These are phyloP conservation scores for Euphorbia peplus DNA, from an alignment of 345 rosid genomes.

Conservation along the genomic window DNA sequence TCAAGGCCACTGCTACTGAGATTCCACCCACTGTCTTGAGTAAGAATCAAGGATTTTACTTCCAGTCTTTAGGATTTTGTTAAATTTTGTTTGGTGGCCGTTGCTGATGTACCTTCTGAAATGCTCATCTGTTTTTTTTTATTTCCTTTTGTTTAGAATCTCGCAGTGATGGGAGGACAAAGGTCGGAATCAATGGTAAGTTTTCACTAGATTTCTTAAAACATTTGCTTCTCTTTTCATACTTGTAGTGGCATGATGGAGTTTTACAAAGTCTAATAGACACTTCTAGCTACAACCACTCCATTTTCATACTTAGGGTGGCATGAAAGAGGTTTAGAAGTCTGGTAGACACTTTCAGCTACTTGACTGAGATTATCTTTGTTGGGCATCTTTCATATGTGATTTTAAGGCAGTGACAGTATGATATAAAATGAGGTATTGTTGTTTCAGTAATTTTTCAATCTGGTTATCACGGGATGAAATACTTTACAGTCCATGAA, in stretches of 20 bases:
- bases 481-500: neutral
- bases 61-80: neutral
- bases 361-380: too few species aligned
- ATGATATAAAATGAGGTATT: neutral
- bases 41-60: slow-evolving; percentile 30
- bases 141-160: slow-evolving; percentile 44
- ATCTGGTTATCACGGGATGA: neutral
- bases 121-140: slow-evolving; percentile 18
- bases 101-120: slow-evolving; percentile 20
- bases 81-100: neutral
- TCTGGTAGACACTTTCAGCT: too few species aligned
- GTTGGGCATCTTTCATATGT: neutral
- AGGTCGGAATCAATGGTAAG: slow-evolving; percentile 91
- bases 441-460: neutral
- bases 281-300: neutral
- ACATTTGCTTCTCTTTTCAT: neutral
- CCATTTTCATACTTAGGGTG: too few species aligned
- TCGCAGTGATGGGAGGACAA: slow-evolving; percentile 53
- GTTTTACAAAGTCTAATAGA: neutral
- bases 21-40: slow-evolving; percentile 59
- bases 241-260: neutral
- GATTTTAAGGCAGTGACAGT: neutral
- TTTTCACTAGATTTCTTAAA: neutral
- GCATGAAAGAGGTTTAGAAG: neutral
- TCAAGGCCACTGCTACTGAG: slow-evolving; percentile 79